Base-by-base conservation (phyloP, 2,329 filamentous ascomycete genomes). In the Exophiala sp. region DNA sequence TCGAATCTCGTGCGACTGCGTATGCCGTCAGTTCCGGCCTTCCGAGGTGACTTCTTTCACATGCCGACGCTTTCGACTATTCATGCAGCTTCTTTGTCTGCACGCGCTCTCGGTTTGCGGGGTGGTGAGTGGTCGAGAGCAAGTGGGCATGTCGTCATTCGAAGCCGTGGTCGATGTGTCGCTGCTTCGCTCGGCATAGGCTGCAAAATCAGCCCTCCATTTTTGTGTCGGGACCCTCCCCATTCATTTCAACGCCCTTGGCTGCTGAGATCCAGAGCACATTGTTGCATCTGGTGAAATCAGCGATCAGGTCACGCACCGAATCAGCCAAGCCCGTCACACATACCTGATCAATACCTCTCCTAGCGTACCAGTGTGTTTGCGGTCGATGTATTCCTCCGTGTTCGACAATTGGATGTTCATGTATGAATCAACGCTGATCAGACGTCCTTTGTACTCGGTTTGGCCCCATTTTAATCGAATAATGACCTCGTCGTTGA, bases 371-470 rank as follows among this genome's bases (percentile, higher is more conserved):
- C 91, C 92, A 34, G 87, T 90, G 70, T 84, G 86, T 80, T 95
- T 88, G 64, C 89, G 87, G 69, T 91, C 85, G 68, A 96, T 88
- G 74, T 87, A 96, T 74, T 99, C 94, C 75, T 96, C 89, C 47
- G 92, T 91, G 66, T 87, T 86, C 62, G 86, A 85, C 60, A 99
- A 82, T 76, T 97, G 91, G 61, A 99, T 85, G 78, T 99, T 99
- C 92, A 99, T 97, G 79, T 99, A 99, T 69, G 88, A 91, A 77
- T 99, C 94, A 68, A 95, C 89, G 66, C 88, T 92, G 68, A 96
- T 88, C 59, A 99, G 83, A 62, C 84, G 83, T 70, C 94, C 94
- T 72, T 92, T 95, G 82, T 99, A 99, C 73, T 99, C 94, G 56
- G 90, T 94, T 74, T 96, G 87, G 65, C 90, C 91, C 94, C 94